Conservation (phyloP, 2,329 filamentous ascomycete species). For the Passalora sequoiae region DNA sequence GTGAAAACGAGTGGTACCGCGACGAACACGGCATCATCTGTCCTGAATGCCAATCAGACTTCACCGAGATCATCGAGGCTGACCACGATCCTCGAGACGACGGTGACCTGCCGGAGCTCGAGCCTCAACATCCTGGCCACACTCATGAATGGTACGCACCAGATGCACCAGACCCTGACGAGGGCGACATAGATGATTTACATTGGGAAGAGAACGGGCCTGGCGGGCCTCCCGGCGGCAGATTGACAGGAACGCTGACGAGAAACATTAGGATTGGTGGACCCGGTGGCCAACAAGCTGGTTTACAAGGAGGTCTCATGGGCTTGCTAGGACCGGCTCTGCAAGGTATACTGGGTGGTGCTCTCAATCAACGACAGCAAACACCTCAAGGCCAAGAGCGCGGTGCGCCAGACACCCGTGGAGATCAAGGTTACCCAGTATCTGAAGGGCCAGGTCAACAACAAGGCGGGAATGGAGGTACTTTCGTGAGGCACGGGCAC, state of each 20-base stretch:
- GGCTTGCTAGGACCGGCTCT: constrained; percentile 22
- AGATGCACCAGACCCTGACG: constrained; percentile 45
- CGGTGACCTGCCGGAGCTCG: constrained; percentile 5
- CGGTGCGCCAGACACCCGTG: constrained; percentile 7
- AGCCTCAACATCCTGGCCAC: constrained; percentile 25
- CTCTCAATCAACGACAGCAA: constrained; percentile 16
- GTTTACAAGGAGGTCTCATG: constrained; percentile 37
- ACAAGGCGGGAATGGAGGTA: constrained; percentile 7
- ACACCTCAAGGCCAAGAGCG: constrained; percentile 14
- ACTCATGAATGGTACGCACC: constrained; percentile 33
- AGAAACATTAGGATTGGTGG: constrained; percentile 34
- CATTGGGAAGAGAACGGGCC: constrained; percentile 30
- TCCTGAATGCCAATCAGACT: constrained; percentile 70
- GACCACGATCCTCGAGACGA: constrained; percentile 59
- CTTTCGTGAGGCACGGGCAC: constrained; percentile 17
- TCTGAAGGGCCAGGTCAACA: constrained; percentile 12
- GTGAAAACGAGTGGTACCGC: constrained; percentile 73
- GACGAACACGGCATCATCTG: constrained; percentile 66
- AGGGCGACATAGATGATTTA: constrained; percentile 38
- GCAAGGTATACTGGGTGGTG: constrained; percentile 19
- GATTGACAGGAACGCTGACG: constrained; percentile 35
- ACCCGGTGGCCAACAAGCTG: constrained; percentile 15
- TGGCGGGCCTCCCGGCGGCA: constrained; percentile 25
- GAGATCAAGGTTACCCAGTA: constrained; percentile 13
- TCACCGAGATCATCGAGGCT: constrained; percentile 67